Evolutionary conservation across 495 filamentous ascomycete species (phyloP), one percentile per base, ranked within the genome.

Genomic region (Tuber brumale): DNA sequence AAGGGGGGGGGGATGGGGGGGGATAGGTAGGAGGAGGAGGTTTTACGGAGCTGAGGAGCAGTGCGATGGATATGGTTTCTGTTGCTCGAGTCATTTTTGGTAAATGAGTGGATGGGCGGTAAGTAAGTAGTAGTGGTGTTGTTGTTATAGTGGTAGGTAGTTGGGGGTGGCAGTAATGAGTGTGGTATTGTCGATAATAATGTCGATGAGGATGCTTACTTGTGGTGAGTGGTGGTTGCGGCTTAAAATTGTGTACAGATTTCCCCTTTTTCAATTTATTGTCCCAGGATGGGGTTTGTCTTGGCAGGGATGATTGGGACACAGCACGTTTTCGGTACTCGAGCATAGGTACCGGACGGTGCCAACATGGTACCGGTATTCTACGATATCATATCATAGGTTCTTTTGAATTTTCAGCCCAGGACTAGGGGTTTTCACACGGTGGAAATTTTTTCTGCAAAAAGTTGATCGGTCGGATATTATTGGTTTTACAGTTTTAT

Each of bases 401-500:
- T 46, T 46, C 57, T 27, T 27, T 27, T 31, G 23, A 10, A 27
- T 61, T 31, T 5, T 43, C 45, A 31, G 71, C 41, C 16, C 23
- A 18, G 21, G 35, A n/a, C 37, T 12, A 19, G 23, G 7, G 31
- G 16, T 45, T 41, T 45, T 37, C 27, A 72, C 10, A 75, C 61
- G 10, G 23, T 70, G 72, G 16, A 41, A 12, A 12, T 0, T 57
- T 57, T 27, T 57, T 27, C 27, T 27, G 23, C 27, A 35, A 66
- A 66, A 66, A 35, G 27, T 66, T 35, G 5, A 18, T 12, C 43
- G 43, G 71, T n/a, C 44, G 48, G 69, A 71, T 45, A 48, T 46
- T 39, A 19, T 75, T 48, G 39, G 46, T 71, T 77, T 79, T 79
- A 78, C 61, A 79, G 72, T 69, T 79, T 78, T 78, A 78, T 75